Conservation (phyloP, 176 grass and related monocot species). For the Pharus latifolius region DNA sequence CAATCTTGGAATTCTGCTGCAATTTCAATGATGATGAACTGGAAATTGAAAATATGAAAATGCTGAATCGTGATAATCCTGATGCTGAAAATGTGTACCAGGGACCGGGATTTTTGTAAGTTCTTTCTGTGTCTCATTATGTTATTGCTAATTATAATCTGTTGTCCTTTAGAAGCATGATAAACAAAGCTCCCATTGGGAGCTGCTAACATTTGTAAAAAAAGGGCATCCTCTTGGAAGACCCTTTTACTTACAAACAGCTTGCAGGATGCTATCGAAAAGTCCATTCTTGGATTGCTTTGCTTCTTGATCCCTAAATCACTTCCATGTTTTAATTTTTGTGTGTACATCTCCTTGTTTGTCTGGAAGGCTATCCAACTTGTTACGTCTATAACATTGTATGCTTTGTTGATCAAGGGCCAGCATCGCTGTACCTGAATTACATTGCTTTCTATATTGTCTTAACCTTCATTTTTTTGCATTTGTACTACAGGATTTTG, state of each 20-base stretch:
- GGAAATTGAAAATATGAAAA: constrained; percentile 62
- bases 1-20: constrained; percentile 76
- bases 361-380: background rate
- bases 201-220: background rate
- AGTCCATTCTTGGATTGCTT: background rate
- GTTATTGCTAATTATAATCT: background rate
- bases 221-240: background rate
- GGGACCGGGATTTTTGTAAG: constrained; percentile 85
- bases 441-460: background rate
- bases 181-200: background rate
- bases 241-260: background rate
- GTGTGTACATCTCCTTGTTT: background rate
- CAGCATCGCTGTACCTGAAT: too few relatives aligned
- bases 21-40: constrained; percentile 66
- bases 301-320: background rate
- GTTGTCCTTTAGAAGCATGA: background rate
- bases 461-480: background rate
- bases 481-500: constrained; percentile 42
- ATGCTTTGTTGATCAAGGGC: background rate
- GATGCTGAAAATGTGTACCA: constrained; percentile 50
- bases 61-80: constrained; percentile 36
- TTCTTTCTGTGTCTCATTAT: constrained; percentile 15
- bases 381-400: background rate
- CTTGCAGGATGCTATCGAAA: background rate
- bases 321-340: background rate